These are phyloP conservation scores for Viridothelium virens DNA, from an alignment of 495 filamentous ascomycete species.

Conservation along the genomic window DNA sequence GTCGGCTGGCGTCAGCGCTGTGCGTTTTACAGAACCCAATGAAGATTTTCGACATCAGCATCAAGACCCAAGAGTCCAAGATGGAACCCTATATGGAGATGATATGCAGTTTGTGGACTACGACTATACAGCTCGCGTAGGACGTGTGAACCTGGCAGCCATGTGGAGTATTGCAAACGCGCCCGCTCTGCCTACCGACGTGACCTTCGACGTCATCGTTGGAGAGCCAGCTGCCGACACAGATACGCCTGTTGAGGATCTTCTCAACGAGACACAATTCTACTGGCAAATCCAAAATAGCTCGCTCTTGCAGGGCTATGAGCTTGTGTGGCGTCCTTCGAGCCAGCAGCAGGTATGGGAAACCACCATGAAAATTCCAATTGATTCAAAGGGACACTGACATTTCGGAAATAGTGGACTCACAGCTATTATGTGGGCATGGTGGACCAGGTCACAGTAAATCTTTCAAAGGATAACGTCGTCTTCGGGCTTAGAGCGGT, in stretches of 20 bases:
- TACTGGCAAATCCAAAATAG: slow-evolving; percentile 37
- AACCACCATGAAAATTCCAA: not conserved
- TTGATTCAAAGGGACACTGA: not conserved
- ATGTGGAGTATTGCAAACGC: slow-evolving; percentile 45
- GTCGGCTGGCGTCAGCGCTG: slow-evolving; percentile 41
- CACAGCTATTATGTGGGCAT: slow-evolving; percentile 20
- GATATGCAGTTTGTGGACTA: slow-evolving; percentile 46
- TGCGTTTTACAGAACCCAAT: slow-evolving; percentile 47
- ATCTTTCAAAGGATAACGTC: slow-evolving; percentile 47
- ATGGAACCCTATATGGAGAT: slow-evolving; percentile 46
- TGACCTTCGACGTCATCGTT: slow-evolving; percentile 39
- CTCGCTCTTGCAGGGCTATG: slow-evolving; percentile 36
- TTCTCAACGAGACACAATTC: slow-evolving; percentile 42
- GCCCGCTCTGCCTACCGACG: slow-evolving; percentile 40
- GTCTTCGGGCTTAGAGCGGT: slow-evolving; percentile 46
- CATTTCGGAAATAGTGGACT: slow-evolving; percentile 19
- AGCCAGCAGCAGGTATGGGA: slow-evolving; percentile 13
- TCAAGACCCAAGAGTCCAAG: slow-evolving; percentile 42
- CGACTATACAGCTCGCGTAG: slow-evolving; percentile 45
- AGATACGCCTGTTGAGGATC: slow-evolving; percentile 20
- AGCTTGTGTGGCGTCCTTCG: slow-evolving; percentile 46
- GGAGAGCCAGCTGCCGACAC: slow-evolving; percentile 19
- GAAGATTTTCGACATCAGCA: slow-evolving; percentile 50
- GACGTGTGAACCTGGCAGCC: slow-evolving; percentile 42
- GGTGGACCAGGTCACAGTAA: slow-evolving; percentile 37